Evolutionary conservation across 2,329 filamentous ascomycete species (phyloP), one percentile per base, ranked within the genome.

Genomic region (Lithohypha guttulata): DNA sequence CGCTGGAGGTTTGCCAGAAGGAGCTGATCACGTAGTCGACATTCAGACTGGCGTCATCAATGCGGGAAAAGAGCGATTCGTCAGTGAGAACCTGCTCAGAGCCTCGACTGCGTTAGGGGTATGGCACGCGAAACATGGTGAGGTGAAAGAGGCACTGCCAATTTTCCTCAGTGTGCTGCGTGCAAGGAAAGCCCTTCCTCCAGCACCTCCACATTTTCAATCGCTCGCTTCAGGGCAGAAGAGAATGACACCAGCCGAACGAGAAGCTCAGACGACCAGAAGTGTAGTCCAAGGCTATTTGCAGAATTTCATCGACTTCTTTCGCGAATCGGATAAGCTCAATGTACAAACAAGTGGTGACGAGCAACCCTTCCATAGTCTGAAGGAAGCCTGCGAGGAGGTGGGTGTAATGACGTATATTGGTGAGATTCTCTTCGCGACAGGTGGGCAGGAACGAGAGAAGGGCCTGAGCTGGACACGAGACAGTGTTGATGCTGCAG

Each of bases 401-500:
- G 85, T 86, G 2, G 84, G 77, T 0, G 63, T 95, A 10, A 86
- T 85, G 68, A 72, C 86, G 17, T 91, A 94, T 59, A 89, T 96
- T 46, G 89, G 89, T 42, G 89, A 96, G 63, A 93, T 96, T 36
- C 71, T 96, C 21, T 95, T 82, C 59, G 75, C 84, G 0, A 73
- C 73, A 3, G 70, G 73, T n/a, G 62, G 66, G 13, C 64, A 59
- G 13, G 48, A 50, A 27, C 65, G 67, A 35, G 77, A 84, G 34
- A 79, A 81, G 44, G 89, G 86, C 1, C 68, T 95, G 2, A 77
- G 78, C 4, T 96, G 89, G 89, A 94, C 89, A 1, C 75, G 85
- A 40, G 84, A 94, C 46, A 86, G 81, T 18, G 84, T 93, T 21
- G 81, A 87, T 49, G 64, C 82, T 1, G 81, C 86, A 2, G 86